A percentile compares a stretch with the other conserved stretches of the same genome.
Evolutionary conservation across 2,329 filamentous ascomycete species (phyloP).

Genomic region (Fusarium sacchari): DNA sequence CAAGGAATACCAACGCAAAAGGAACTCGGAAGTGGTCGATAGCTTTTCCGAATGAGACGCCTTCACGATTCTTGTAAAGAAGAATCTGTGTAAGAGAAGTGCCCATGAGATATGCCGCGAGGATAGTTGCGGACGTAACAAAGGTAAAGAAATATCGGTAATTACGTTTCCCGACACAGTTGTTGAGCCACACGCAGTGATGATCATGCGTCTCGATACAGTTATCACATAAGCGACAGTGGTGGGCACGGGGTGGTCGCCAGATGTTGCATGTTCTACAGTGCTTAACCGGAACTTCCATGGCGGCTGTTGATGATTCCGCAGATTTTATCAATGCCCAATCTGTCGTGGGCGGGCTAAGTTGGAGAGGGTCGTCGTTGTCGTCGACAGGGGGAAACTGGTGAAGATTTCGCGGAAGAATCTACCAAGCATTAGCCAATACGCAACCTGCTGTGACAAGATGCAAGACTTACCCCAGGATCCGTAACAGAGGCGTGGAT

Average conservation of each 20-base stretch:
- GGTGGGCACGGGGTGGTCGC: slow-evolving; percentile 94
- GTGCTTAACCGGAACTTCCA: slow-evolving; percentile 98
- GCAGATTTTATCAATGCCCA: slow-evolving; percentile 92
- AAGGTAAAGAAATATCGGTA: slow-evolving; percentile 98
- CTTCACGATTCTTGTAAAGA: slow-evolving; percentile 72
- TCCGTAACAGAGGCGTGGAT: slow-evolving; percentile 91
- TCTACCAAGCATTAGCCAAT: slow-evolving; percentile 62
- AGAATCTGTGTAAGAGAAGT: slow-evolving; percentile 84
- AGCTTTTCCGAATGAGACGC: slow-evolving; percentile 73
- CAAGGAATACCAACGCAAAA: slow-evolving; percentile 90
- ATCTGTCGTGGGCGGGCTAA: slow-evolving; percentile 88
- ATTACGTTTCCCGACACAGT: slow-evolving; percentile 95
- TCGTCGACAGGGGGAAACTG: slow-evolving; percentile 81
- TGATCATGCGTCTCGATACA: slow-evolving; percentile 98
- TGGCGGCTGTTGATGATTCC: slow-evolving; percentile 79
- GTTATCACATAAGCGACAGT: slow-evolving; percentile 96
- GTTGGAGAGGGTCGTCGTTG: slow-evolving; percentile 80
- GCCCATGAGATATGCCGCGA: slow-evolving; percentile 79
- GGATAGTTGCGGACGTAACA: slow-evolving; percentile 79
- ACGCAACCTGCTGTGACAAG: not conserved
- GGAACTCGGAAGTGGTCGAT: slow-evolving; percentile 79
- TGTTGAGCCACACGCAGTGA: slow-evolving; percentile 99
- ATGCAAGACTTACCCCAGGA: slow-evolving; percentile 77
- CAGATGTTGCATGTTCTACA: slow-evolving; percentile 98
- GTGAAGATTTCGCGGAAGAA: slow-evolving; percentile 91